Evolutionary conservation across 768 basidiomycete species (phyloP), one percentile per base, ranked within the genome.

Genomic region (Mycena leptocephala): DNA sequence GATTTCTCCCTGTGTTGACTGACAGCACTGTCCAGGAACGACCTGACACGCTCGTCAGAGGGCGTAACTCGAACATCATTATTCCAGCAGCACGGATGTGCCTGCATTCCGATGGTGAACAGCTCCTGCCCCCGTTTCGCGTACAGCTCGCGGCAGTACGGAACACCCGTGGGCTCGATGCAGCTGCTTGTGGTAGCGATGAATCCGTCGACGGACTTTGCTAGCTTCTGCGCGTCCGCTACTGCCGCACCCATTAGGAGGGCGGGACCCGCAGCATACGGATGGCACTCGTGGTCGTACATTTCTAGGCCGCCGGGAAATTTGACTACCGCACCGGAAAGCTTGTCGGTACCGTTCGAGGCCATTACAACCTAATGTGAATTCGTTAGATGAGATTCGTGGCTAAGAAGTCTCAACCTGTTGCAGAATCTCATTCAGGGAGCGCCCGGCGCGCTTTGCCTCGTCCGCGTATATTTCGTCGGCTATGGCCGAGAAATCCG

Each of bases 241-340:
- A 71, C 2, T 1, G 51, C 8, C 14, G 22, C 1, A 28, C 65
- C 39, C 30, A 46, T 30, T 20, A 1, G 59, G 26, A 28, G 3
- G 10, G 65, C 30, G 4, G 63, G 66, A 18, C 76, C 76, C 7
- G 55, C 41, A 24, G 61, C 72, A 41, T 64, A 59, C 14, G 76
- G n/a, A n/a, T 37, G 11, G 26, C 76, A 63, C 30, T 77, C 72
- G 33, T 74, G 32, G 65, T 77, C 76, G 72, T 77, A 74, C 72
- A 74, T 70, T 39, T 77, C 72, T 3, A 62, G 76, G 1, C 5
- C 71, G 18, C 76, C 76, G 8, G 76, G 67, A 16, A 18, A 56
- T 26, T 70, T 65, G 7, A 70, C 22, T 24, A 77, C 46, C 7
- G 5, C 6, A 18, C 76, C 76, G 26, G 46, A 41, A 16, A 64